Base-by-base conservation (phyloP, 345 rosid genomes). In the Salix brachista region DNA sequence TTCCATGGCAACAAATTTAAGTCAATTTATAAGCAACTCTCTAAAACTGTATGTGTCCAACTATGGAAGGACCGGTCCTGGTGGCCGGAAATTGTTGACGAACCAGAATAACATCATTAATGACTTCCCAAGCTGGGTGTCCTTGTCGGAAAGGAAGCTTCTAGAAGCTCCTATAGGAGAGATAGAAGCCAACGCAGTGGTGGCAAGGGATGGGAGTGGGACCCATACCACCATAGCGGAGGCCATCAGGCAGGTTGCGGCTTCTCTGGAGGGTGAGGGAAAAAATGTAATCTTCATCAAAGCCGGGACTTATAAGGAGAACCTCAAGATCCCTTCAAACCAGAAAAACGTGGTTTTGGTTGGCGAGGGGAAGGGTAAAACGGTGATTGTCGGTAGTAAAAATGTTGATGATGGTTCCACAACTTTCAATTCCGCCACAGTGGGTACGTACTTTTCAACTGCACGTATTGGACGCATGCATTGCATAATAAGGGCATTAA, bases 311-410 rank as follows among this genome's bases (percentile, higher is more conserved):
- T 88, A 89, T 58, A 54, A 82, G 1, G 93, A 89, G 75, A 66
- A 81, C 73, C 71, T 89, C 23, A 83, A 81, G 8, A 77, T 89
- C 58, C 83, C 85, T 52, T 81, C 89, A 4, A 85, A 85, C 76
- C 83, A 84, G 56, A 83, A 86, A 81, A 86, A 86, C 74, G 86
- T 89, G 12, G 84, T 88, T 91, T 76, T 89, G 69, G 80, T 85
- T 50, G 93, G 93, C n/a, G 93, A 89, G 21, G 93, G 91, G 3
- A 89, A 85, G 84, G 90, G 87, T 2, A 81, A 78, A 76, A 85
- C 88, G 11, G 80, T 89, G 72, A 85, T 89, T 70, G 78, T 80
- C 0, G 87, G 86, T 18, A 82, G 72, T 48, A 74, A 83, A 48
- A 89, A 81, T 60, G 71, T 74, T 18, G 80, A 70, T 6, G 89